Evolutionary conservation across 495 filamentous ascomycete genomes (phyloP), one percentile per base, ranked within the genome.

Genomic region (Paragyromitra xinjiangensis): DNA sequence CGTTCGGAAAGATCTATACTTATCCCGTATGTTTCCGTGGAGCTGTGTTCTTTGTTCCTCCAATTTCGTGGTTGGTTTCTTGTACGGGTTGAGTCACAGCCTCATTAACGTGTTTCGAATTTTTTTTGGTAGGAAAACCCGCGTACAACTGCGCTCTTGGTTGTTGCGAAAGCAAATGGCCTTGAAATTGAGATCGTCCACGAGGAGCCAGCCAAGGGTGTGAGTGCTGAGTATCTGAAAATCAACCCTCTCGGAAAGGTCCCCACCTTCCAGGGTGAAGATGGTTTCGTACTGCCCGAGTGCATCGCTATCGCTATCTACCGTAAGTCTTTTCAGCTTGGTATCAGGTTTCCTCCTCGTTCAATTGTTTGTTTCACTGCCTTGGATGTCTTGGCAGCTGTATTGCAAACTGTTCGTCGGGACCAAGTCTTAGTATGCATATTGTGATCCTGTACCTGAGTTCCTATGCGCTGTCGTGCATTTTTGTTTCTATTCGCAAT

Each of bases 1-100:
- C 91, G 78, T 98, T 98, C 89, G 95, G 95, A 87, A 98, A 97
- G 89, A 88, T 99, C 82, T 98, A 95, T 88, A 91, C 90, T 84
- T 90, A 89, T 84, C 83, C 88, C 85, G 95, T 97, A 90, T 80
- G 29, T 80, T 51, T 59, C 34, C 50, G 50, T 67, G 62, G 59
- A 69, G 59, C 42, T 74, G 77, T 69, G 67, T 74, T 53, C 39
- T 75, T n/a, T 56, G 61, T 63, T 44, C 55, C 40, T 56, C 72
- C 55, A 40, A 44, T 67, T 73, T 64, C 22, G 48, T 26, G 53
- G 45, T 73, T n/a, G 9, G 55, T 50, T 78, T 53, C 55, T 39
- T 67, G 34, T 11, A 5, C 34, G 11, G 26, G 37, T 61, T 71
- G 51, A 34, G 63, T 55, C 50, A 70, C 61, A 66, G 80, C 44